Conservation (phyloP, 1,284 basidiomycete species). For the Volvariella surrecta region DNA sequence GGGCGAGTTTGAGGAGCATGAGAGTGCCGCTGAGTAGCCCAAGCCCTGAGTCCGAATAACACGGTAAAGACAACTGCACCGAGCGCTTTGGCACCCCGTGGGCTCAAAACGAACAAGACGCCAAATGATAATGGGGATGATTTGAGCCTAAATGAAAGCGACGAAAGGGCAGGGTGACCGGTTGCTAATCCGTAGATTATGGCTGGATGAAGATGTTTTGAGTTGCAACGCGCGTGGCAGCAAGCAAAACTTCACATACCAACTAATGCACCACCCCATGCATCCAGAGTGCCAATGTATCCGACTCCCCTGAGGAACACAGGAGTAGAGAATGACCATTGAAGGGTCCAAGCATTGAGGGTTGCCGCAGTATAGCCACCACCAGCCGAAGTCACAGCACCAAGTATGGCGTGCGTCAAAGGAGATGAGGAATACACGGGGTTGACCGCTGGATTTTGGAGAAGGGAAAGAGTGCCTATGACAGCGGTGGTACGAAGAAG, state of each 20-base stretch:
- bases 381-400: constrained; percentile 32
- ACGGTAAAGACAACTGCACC: constrained; percentile 19
- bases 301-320: constrained; percentile 29
- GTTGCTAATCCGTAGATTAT: constrained; percentile 21
- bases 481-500: constrained; percentile 34
- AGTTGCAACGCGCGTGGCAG: too few relatives aligned
- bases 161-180: constrained; percentile 21
- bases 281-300: constrained; percentile 28
- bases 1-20: background rate
- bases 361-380: constrained; percentile 36
- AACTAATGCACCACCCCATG: constrained; percentile 38
- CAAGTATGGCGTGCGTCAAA: constrained; percentile 34
- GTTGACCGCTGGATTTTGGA: constrained; percentile 14
- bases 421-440: constrained; percentile 25
- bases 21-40: constrained; percentile 19
- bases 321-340: constrained; percentile 34
- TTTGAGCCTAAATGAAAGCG: constrained; percentile 11
- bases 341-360: constrained; percentile 26
- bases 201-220: constrained; percentile 16
- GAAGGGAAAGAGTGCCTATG: constrained; percentile 23
- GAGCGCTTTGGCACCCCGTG: constrained; percentile 21
- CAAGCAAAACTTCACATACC: constrained; percentile 23
- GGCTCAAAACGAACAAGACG: constrained; percentile 13
- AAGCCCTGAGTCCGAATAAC: constrained; percentile 23
- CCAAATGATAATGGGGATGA: constrained; percentile 12